These are phyloP conservation scores for Melanogaster broomeanus DNA, from an alignment of 768 basidiomycete genomes.

Conservation along the genomic window DNA sequence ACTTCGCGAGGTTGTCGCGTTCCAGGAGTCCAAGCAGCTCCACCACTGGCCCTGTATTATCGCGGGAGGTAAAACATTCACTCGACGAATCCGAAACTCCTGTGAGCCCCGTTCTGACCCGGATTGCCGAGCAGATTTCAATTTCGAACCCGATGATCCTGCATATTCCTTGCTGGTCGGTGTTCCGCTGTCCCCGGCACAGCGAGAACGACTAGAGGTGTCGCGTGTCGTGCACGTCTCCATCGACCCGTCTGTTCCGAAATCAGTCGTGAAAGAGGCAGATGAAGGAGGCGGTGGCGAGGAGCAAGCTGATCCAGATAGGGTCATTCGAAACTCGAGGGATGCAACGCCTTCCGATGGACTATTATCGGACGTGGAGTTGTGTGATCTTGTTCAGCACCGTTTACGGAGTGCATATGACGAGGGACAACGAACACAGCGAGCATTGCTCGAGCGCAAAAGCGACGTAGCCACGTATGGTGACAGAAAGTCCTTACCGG, in stretches of 20 bases:
- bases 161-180: conserved; percentile 78
- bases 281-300: conserved; percentile 43
- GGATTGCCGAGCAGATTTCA: conserved; percentile 69
- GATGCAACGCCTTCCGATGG: conserved; percentile 61
- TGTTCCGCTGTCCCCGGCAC: conserved; percentile 53
- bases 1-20: conserved; percentile 58
- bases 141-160: conserved; percentile 80
- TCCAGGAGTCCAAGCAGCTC: conserved; percentile 47
- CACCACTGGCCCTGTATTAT: conserved; percentile 77
- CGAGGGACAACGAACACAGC: conserved; percentile 40
- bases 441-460: conserved; percentile 12
- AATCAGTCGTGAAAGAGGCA: conserved; percentile 19
- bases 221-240: conserved; percentile 77
- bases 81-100: neutral
- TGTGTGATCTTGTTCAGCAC: conserved; percentile 44
- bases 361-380: conserved; percentile 59
- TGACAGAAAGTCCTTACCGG: conserved; percentile 41
- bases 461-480: conserved; percentile 49
- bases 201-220: conserved; percentile 49
- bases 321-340: conserved; percentile 74
- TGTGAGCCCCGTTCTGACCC: neutral
- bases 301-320: conserved; percentile 61
- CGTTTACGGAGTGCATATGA: conserved; percentile 71
- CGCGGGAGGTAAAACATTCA: conserved; percentile 66
- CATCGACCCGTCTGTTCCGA: conserved; percentile 59